Base-by-base conservation (phyloP, 2,329 filamentous ascomycete genomes). In the Seiridium cupressi region DNA sequence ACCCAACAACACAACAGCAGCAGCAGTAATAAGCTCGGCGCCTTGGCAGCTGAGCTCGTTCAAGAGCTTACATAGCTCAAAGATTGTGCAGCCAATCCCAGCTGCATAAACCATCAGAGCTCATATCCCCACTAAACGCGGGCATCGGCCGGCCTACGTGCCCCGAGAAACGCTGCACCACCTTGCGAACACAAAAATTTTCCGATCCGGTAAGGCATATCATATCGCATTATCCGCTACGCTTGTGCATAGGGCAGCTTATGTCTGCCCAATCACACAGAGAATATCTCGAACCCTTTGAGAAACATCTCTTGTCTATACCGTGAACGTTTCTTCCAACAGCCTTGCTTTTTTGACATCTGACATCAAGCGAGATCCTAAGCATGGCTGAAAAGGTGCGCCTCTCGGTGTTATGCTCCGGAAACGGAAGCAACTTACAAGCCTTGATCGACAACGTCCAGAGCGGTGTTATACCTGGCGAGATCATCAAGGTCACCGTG, bases 381-480 rank as follows among this genome's bases (percentile, higher is more conserved):
- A 55, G 8, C 18, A 55, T 55, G 53, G 44, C 61, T 11, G 61
- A 62, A 26, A 49, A 49, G 26, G 63, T 63, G 9, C 63, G 63
- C 40, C 77, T 87, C 63, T 84, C 83, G 36, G 80, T 89, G 65
- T 81, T 89, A 54, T 88, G 88, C 67, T 89, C 86, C 49, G 86
- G 89, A 70, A 86, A 82, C 65, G 89, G 89, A 56, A 84, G 86
- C 42, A 92, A 92, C 69, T 82, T 92, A 1, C 88, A 94, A 79
- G 90, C 90, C 60, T 81, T 96, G 55, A 78, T 85, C 49, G 79
- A 85, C 64, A 78, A 76, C 48, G 71, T 79, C 34, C 69, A 74
- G 5, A 67, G 71, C 3, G 77, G 73, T 3, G 64, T 66, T 38
- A 79, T 84, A 31, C 70, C 72, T 5, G 77, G 77, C 58, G 69